Base-by-base conservation (phyloP, 2,329 filamentous ascomycete genomes). In the Hortaea werneckii region DNA sequence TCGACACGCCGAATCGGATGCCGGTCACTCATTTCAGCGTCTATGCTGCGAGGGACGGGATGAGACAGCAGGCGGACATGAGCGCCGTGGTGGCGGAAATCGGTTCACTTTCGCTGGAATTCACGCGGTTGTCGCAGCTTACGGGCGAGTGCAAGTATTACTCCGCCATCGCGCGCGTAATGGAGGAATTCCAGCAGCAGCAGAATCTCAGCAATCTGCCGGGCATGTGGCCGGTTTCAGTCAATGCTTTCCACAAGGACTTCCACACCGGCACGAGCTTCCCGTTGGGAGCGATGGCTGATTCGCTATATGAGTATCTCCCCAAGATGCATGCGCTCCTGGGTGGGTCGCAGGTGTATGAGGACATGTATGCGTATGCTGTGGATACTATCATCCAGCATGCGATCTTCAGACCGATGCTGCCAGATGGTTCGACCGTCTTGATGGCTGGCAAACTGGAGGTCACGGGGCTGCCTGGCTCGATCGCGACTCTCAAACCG, bases 341-440 rank as follows among this genome's bases (percentile, higher is more conserved):
- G 1, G 69, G 71, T 34, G 59, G 57, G 12, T 54, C 43, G 12
- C 44, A 54, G 5, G 54, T 72, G 50, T 73, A 72, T 9, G 63
- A 63, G 28, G 66, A 55, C 12, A 62, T 76, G 57, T 75, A 74
- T 51, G 62, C 68, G 37, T 59, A 56, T 1, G 72, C 72, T 38
- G 67, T 75, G 37, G 63, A 65, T n/a, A 65, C 73, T 13, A 72
- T 73, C 5, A 70, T 72, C 50, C 56, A 70, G 37, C 56, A 70
- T 34, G 67, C 76, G 28, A 57, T 67, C 47, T 71, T 69, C 56
- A 65, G 70, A 7, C 73, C 74, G 1, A 72, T 76, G 62, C 67
- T 63, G 1, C 68, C 67, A 3, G 60, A 67, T 3, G 62, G 70
- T 9, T 59, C 59, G 7, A 68, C 74, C 43, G 64, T 76, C 35